A percentile compares a stretch with the other conserved stretches of the same genome.
Conservation (phyloP, 2,329 filamentous ascomycete genomes). For the Alternaria sp. region DNA sequence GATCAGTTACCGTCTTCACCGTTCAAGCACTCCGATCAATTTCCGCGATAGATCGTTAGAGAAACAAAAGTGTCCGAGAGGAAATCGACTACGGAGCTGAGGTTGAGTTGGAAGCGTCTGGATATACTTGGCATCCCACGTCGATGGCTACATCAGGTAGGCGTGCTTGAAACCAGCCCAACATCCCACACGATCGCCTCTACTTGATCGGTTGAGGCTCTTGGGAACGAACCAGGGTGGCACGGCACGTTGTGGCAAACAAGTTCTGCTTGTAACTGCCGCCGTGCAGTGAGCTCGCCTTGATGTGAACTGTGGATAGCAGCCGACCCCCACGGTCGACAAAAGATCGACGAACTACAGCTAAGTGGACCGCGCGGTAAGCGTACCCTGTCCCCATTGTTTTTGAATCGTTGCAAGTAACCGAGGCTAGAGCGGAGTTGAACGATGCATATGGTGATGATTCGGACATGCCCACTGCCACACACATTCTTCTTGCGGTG, state of each 20-base stretch:
- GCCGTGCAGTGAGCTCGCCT: not conserved
- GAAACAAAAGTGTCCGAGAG: constrained; percentile 13
- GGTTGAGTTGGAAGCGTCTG: constrained; percentile 26
- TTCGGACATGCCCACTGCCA: constrained; percentile 3
- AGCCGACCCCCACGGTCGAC: constrained; percentile 19
- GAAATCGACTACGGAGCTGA: constrained; percentile 11
- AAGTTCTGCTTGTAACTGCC: constrained; percentile 18
- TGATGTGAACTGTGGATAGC: constrained; percentile 7
- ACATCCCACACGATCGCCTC: constrained; percentile 34
- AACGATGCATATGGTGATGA: constrained; percentile 6
- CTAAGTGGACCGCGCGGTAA: constrained; percentile 1
- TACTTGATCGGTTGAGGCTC: constrained; percentile 25
- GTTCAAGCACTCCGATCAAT: constrained; percentile 2
- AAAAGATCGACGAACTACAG: constrained; percentile 18
- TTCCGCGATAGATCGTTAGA: constrained; percentile 25
- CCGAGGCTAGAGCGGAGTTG: constrained; percentile 12
- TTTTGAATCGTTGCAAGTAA: not conserved
- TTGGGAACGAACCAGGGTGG: constrained; percentile 16
- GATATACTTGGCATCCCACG: constrained; percentile 40
- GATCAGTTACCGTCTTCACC: not conserved
- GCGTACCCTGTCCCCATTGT: not conserved
- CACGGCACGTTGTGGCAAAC: constrained; percentile 18
- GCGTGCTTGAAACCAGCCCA: constrained; percentile 22
- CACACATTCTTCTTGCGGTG: not conserved
- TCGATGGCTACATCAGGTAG: constrained; percentile 23